A percentile compares a stretch with the other conserved stretches of the same genome.
Conservation (phyloP, 495 filamentous ascomycete genomes). For the Hypomontagnella monticulosa region DNA sequence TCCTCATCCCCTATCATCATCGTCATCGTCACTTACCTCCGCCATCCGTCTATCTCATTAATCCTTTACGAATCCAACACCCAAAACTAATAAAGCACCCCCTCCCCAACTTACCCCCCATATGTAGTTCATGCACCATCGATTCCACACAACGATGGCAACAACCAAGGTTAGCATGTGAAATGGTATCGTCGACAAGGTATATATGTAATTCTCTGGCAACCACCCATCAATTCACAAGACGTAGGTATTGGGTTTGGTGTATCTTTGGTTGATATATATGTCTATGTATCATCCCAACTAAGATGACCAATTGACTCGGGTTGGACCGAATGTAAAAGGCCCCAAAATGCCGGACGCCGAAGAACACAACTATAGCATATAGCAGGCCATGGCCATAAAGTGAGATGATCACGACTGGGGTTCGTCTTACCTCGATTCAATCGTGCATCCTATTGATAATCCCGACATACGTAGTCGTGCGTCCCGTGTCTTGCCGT, state of each 20-base stretch:
- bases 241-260: constrained; percentile 13
- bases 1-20: constrained; percentile 6
- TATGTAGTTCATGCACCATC: constrained; percentile 10
- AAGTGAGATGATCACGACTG: constrained; percentile 4
- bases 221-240: constrained; percentile 17
- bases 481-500: constrained; percentile 36
- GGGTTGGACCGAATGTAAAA: constrained; percentile 24
- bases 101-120: background rate
- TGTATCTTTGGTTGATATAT: constrained; percentile 19
- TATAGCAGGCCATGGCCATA: constrained; percentile 22
- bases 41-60: constrained; percentile 16
- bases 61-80: constrained; percentile 7
- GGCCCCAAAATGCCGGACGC: constrained; percentile 9
- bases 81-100: constrained; percentile 17
- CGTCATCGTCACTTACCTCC: background rate
- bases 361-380: constrained; percentile 1
- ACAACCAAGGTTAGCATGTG: constrained; percentile 6
- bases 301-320: constrained; percentile 24
- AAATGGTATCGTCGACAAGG: constrained; percentile 5
- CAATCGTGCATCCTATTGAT: constrained; percentile 31
- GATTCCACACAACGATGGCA: constrained; percentile 5
- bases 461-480: constrained; percentile 11
- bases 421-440: constrained; percentile 25
- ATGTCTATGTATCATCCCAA: constrained; percentile 4
- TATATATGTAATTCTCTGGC: constrained; percentile 3